These are phyloP conservation scores for Aspergillus puulaauensis DNA, from an alignment of 2,329 filamentous ascomycete species.

Conservation along the genomic window DNA sequence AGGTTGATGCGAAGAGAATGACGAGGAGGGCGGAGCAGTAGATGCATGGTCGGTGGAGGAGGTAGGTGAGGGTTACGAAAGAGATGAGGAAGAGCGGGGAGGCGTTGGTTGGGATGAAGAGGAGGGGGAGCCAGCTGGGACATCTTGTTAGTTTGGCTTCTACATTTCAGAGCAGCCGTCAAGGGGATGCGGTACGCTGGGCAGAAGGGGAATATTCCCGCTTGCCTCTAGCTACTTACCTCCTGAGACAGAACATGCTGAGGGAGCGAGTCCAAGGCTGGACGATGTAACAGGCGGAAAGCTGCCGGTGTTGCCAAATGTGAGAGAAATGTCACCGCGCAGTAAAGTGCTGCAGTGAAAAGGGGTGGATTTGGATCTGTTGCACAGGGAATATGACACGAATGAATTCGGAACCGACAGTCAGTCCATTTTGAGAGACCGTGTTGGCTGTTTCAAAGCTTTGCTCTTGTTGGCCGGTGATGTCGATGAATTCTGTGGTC, in stretches of 20 bases:
- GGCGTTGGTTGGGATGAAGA: constrained; percentile 84
- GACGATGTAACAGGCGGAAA: constrained; percentile 8
- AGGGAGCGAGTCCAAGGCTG: neutral
- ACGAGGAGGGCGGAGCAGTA: constrained; percentile 97
- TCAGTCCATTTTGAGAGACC: neutral
- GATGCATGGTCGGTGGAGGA: constrained; percentile 92
- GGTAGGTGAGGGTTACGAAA: constrained; percentile 90
- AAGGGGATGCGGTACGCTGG: too few relatives aligned
- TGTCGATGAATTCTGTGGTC: neutral
- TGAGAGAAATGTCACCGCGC: neutral
- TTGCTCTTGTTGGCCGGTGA: neutral
- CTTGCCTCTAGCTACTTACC: constrained; percentile 42
- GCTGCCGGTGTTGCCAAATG: neutral
- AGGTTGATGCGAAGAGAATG: constrained; percentile 89
- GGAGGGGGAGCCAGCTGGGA: constrained; percentile 75
- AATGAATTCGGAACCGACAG: neutral
- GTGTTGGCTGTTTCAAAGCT: neutral
- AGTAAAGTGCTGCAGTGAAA: neutral
- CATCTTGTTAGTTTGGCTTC: neutral
- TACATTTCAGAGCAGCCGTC: neutral
- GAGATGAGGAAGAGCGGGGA: constrained; percentile 82
- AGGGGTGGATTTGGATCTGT: neutral
- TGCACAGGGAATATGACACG: neutral
- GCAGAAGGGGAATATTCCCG: neutral
- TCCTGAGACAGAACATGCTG: constrained; percentile 67